phyloP scores from a whole-genome alignment of 345 rosid species.

The Conringia planisiliqua region DNA sequence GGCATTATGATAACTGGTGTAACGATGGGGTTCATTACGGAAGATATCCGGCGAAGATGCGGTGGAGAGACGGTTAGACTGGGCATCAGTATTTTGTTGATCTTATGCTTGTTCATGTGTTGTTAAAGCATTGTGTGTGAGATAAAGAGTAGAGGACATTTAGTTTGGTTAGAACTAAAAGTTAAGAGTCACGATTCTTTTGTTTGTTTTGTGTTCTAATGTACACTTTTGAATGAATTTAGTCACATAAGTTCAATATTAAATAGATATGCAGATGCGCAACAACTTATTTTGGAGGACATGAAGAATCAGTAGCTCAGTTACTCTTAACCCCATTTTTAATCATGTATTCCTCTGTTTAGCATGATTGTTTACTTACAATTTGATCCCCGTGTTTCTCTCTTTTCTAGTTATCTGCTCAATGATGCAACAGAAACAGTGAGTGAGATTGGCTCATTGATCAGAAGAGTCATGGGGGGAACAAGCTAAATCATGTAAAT shows the following conservation, averaged over 20 bases:
- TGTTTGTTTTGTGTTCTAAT: background rate
- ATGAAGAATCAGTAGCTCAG: slow-evolving; percentile 57
- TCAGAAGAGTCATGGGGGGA: slow-evolving; percentile 92
- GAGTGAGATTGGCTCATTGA: slow-evolving; percentile 75
- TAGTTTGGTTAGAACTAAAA: background rate
- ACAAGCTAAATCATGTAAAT: slow-evolving; percentile 85
- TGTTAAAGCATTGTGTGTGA: slow-evolving; percentile 68
- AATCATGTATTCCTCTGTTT: background rate
- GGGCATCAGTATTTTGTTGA: slow-evolving; percentile 96
- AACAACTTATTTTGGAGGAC: slow-evolving; percentile 72
- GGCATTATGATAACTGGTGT: slow-evolving; percentile 89
- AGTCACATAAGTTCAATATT: no score
- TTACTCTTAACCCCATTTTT: background rate
- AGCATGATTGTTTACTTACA: background rate
- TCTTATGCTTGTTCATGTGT: slow-evolving; percentile 76
- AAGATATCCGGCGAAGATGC: slow-evolving; percentile 64
- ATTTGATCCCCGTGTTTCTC: background rate
- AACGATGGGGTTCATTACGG: slow-evolving; percentile 92
- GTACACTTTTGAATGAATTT: no score
- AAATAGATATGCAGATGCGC: slow-evolving; percentile 87
- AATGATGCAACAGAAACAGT: slow-evolving; percentile 89
- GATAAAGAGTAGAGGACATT: slow-evolving; percentile 4
- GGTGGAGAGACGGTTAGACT: slow-evolving; percentile 83
- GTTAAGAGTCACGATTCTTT: slow-evolving; percentile 1
- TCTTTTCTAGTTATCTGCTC: slow-evolving; percentile 77